Base-by-base conservation (phyloP, 495 filamentous ascomycete genomes). In the Penicillium bialowiezense region DNA sequence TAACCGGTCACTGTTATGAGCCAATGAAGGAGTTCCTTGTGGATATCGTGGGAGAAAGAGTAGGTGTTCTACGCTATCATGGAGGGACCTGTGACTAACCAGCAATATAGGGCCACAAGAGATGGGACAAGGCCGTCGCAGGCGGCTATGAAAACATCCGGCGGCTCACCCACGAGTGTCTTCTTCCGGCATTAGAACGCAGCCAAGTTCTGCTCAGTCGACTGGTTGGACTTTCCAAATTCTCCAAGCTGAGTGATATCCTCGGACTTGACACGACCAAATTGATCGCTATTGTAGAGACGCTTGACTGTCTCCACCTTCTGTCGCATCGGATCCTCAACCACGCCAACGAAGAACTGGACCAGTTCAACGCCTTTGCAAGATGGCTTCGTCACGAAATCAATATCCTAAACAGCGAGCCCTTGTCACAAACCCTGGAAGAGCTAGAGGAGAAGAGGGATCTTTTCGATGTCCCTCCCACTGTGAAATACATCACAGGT, bases 121-220 rank as follows among this genome's bases (percentile, higher is more conserved):
- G 93, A 46, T 98, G 93, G 93, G 90, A 97, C 41, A 91, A 93
- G 60, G 85, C 89, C 14, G 84, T 93, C 15, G 75, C 79, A 2
- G 77, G 74, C 26, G 90, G 90, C 4, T 86, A 95, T 20, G 82
- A 88, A 43, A 87, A 79, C 44, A 79, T 98, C 8, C 82, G 89
- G 17, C 76, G 82, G 39, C 71, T 96, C 20, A 80, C 87, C 0
- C 91, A 96, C 59, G 85, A 96, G 59, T 89, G 89, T 62, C 81
- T 97, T 32, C 74, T 97, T 5, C 92, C 92, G 1, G 91, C 90
- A 0, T 67, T 97, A 8, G 90, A 96, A 52, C 78, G 93, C 39
- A 86, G 89, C 48, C 79, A 78, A 35, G 83, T 96, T n/a, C 81
- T 95, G 17, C 78, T 92, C 41, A 88, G 85, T 51, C 84, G 88